A percentile compares a stretch with the other conserved stretches of the same genome.
phyloP scores from a whole-genome alignment of 2,329 filamentous ascomycete genomes.

The Phyllosticta citriasiana region DNA sequence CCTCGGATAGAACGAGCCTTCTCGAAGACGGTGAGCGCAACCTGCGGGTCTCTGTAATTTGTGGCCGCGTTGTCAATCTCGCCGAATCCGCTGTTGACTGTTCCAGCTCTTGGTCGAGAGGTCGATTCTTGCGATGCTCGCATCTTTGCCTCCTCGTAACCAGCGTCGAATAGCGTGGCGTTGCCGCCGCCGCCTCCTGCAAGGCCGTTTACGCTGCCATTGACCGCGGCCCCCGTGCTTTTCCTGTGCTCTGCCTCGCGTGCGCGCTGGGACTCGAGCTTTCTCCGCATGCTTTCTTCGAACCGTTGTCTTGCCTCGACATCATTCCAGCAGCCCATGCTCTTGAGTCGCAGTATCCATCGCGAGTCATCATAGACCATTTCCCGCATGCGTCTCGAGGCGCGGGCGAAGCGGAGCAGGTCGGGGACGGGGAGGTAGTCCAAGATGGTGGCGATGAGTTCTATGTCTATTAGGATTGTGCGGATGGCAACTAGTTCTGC shows the following conservation, averaged over 20 bases:
- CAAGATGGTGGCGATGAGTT: constrained; percentile 79
- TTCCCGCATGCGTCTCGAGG: constrained; percentile 79
- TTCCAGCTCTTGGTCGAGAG: constrained; percentile 18
- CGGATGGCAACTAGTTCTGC: neutral
- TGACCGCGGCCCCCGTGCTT: constrained; percentile 23
- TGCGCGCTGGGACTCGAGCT: constrained; percentile 46
- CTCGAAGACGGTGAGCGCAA: constrained; percentile 59
- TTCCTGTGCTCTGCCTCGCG: constrained; percentile 31
- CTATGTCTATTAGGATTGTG: constrained; percentile 32
- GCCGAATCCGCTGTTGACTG: constrained; percentile 65
- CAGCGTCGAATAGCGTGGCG: constrained; percentile 63
- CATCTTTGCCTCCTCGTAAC: constrained; percentile 53
- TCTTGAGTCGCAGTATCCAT: constrained; percentile 79
- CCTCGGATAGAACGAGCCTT: constrained; percentile 70
- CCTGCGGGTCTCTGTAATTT: constrained; percentile 44
- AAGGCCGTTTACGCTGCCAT: constrained; percentile 27
- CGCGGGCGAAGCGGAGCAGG: constrained; percentile 73
- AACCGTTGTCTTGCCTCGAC: constrained; percentile 69
- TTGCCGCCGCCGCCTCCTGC: constrained; percentile 23
- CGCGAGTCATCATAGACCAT: constrained; percentile 98
- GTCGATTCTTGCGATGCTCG: constrained; percentile 24
- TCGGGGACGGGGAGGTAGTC: constrained; percentile 82
- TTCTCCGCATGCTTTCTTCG: constrained; percentile 54
- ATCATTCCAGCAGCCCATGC: constrained; percentile 91
- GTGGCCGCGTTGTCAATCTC: constrained; percentile 41